These are phyloP conservation scores for Trypanosoma avium DNA, from an alignment of 208 protist species.

Conservation along the genomic window DNA sequence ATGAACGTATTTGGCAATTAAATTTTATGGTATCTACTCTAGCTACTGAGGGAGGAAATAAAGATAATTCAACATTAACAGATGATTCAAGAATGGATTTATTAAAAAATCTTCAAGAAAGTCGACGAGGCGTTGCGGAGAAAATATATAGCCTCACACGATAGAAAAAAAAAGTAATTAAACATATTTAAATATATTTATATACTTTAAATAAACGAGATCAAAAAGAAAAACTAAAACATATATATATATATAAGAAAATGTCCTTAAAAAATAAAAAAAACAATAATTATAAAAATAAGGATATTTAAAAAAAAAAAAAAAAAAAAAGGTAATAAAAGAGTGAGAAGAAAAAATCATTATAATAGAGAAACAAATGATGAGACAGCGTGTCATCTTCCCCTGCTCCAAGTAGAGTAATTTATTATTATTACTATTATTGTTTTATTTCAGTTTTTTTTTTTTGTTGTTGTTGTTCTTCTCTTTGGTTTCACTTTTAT, in stretches of 20 bases:
- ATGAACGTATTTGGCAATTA: constrained; percentile 83
- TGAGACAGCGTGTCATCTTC: too few relatives aligned
- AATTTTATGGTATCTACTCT: constrained; percentile 35
- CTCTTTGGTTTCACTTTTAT: too few relatives aligned
- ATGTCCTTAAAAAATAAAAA: not conserved
- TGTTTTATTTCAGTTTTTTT: not conserved
- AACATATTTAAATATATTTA: too few relatives aligned
- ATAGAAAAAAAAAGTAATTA: not conserved
- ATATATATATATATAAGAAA: not conserved
- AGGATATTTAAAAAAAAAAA: not conserved
- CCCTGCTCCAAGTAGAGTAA: too few relatives aligned
- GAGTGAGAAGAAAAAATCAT: too few relatives aligned
- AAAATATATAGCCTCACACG: constrained; percentile 49
- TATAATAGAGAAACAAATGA: too few relatives aligned
- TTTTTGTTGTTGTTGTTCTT: not conserved
- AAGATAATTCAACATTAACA: not conserved
- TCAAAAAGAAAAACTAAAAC: too few relatives aligned
- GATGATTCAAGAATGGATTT: constrained; percentile 9
- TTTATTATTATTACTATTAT: not conserved
- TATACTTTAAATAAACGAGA: too few relatives aligned
- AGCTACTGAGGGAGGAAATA: not conserved
- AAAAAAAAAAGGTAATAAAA: not conserved
- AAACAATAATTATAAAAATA: not conserved
- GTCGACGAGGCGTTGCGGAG: constrained; percentile 47
- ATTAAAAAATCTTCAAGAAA: constrained; percentile 36